Evolutionary conservation across 1,284 basidiomycete genomes (phyloP), one percentile per base, ranked within the genome.

Genomic region (Neolentinus lepideus): DNA sequence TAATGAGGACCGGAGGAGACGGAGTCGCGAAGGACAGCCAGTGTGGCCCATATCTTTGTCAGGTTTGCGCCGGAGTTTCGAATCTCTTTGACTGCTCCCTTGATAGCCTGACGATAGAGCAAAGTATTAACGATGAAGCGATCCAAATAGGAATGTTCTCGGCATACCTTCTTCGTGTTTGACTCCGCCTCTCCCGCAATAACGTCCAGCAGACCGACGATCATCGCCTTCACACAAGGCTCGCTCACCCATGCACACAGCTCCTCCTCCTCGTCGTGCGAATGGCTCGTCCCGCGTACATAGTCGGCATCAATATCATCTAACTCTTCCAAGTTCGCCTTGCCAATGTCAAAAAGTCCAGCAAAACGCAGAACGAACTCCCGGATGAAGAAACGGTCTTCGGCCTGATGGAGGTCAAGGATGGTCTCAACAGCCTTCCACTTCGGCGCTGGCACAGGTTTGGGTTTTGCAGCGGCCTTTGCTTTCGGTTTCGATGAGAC

Each of bases 291-390:
- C 12, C 47, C 47, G 16, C 25, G 21, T 9, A 50, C 57, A 11
- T 48, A 38, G 50, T 43, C 62, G 43, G 62, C 65, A 52, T 69
- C 63, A 22, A 67, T 67, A 25, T 77, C 73, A 21, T 66, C 73
- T 52, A 90, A 72, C 56, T 80, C 74, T 38, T 88, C 87, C 10
- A 91, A 67, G 60, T 88, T 75, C 1, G 68, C 59, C 52, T 79
- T 81, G 1, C 78, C 72, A 10, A 88, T 72, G 21, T 80, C 76
- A 59, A 86, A 68, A 3, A 31, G 21, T 14, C 24, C 51, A 8
- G 78, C 59, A 61, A 91, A 91, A 29, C 88, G 77, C 38, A 87
- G 64, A 6, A 80, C 64, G 64, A 89, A 91, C 67, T 90, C 88
- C 57, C 88, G 81, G 52, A 90, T 83, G 60, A 80, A 73, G 53